Conservation (phyloP, 2,329 filamentous ascomycete species). For the Polychaeton citri region DNA sequence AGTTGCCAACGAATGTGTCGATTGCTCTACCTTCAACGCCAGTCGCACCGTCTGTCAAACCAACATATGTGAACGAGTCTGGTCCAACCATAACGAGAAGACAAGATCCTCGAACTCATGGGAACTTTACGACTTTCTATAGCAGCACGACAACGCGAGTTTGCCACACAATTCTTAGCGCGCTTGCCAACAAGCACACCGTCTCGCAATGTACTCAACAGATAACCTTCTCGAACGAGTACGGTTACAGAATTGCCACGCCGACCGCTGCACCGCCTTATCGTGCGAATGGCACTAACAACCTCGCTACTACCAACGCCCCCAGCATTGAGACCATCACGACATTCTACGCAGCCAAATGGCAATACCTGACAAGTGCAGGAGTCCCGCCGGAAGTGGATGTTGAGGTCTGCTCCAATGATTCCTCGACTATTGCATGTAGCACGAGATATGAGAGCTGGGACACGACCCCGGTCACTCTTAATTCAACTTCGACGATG, state of each 20-base stretch:
- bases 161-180: constrained; percentile 31
- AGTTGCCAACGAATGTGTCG: constrained; percentile 16
- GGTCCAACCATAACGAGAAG: constrained; percentile 9
- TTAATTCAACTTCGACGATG: constrained; percentile 21
- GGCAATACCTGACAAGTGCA: constrained; percentile 28
- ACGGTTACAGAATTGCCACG: constrained; percentile 27
- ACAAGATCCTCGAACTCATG: constrained; percentile 14
- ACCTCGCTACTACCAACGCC: constrained; percentile 21
- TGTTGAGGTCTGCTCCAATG: constrained; percentile 27
- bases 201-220: constrained; percentile 30
- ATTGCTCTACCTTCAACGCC: constrained; percentile 5
- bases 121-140: constrained; percentile 28
- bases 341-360: constrained; percentile 32
- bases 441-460: constrained; percentile 29
- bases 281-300: constrained; percentile 4
- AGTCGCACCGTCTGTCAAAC: constrained; percentile 15
- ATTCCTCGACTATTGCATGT: constrained; percentile 24
- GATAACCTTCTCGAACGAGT: constrained; percentile 33
- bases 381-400: constrained; percentile 25
- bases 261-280: constrained; percentile 16
- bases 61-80: constrained; percentile 11
- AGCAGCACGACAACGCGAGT: constrained; percentile 27
- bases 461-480: constrained; percentile 26
- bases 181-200: constrained; percentile 26
- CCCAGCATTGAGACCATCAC: constrained; percentile 26